Evolutionary conservation across 2,329 filamentous ascomycete species (phyloP), one percentile per base, ranked within the genome.

Genomic region (Diaporthe eres): DNA sequence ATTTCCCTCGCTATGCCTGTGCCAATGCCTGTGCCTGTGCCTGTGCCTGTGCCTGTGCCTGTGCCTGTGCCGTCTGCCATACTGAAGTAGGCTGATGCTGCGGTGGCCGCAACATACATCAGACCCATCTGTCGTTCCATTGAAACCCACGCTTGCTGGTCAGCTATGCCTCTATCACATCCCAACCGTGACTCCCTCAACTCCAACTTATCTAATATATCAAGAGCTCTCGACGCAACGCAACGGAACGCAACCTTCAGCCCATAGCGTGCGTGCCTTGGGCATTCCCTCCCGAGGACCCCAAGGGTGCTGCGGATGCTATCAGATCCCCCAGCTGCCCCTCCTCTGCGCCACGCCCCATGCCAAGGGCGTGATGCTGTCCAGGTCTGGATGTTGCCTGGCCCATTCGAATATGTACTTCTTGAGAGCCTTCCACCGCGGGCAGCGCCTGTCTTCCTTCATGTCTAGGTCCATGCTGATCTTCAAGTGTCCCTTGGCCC

Each of bases 381-480:
- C 88, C 83, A 97, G 91, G 77, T 91, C 89, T 7, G 95, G 95
- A 82, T 97, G 94, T 84, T 98, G 95, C 74, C 93, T 89, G 34
- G 94, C 96, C 96, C 96, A 98, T 83, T 98, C 95, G 51, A 89
- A 89, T 53, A 98, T 94, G 83, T 98, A 98, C 55, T 92, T 82
- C 81, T 93, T 93, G 58, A 98, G 87, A 1, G 96, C 96, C 81
- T 90, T 92, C 96, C 96, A 98, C 72, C 96, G 90, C 72, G 92
- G 87, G 74, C 88, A 88, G 65, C 94, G 94, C 76, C 86, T 84
- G 67, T 88, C 87, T 77, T 84, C 88, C 44, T 84, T 81, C 53
- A 82, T 81, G 47, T 84, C 82, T 13, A 85, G 84, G 72, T 85
- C 90, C 85, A 84, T 90, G 82, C 86, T 89, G 79, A 88, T 85